Evolutionary conservation across 352 stramenopile species (phyloP), one percentile per base, ranked within the genome.

Genomic region (Peronospora belbahrii): DNA sequence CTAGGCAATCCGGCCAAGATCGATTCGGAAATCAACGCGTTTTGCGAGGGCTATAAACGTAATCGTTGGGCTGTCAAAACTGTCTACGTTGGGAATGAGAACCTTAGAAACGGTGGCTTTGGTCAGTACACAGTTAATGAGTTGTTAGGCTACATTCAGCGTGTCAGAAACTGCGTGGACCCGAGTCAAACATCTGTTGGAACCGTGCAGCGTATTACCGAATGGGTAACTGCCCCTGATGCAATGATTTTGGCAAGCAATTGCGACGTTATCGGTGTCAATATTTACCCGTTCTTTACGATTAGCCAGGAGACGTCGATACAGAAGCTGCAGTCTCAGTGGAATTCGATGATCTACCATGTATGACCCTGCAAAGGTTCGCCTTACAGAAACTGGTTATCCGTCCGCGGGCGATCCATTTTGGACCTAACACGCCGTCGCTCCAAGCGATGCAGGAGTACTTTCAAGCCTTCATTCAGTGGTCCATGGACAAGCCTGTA

Each of bases 41-140:
- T 70, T 9, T 74, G 77, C 35, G 52, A 60, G 3, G 76, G 69
- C 37, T 70, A 67, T 15, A 37, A 58, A 27, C 28, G 36, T 6
- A 57, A 74, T 33, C 52, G 67, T 0, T 42, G 53, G 22, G 58
- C 36, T 4, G 61, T 88, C 20, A 52, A 81, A 20, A 70, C 74
- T 17, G 75, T 88, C 45, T 85, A 81, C 55, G 72, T 81, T 17
- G 77, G 77, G 37, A 88, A 85, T 53, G 77, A 88, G 22, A 65
- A 88, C 61, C 55, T 88, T 2, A 36, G 48, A 22, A 77, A 79
- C 53, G 66, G 56, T 9, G 52, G 40, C 18, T 77, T 66, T 22
- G 73, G 70, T 11, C 53, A 47, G 13, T 68, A 38, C 52, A 55
- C 62, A 14, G 67, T 59, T 22, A 48, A 56, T 13, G 20, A 69